Evolutionary conservation across 148 eudicot genomes (phyloP).

Genomic region (Dysphania ambrosioides): DNA sequence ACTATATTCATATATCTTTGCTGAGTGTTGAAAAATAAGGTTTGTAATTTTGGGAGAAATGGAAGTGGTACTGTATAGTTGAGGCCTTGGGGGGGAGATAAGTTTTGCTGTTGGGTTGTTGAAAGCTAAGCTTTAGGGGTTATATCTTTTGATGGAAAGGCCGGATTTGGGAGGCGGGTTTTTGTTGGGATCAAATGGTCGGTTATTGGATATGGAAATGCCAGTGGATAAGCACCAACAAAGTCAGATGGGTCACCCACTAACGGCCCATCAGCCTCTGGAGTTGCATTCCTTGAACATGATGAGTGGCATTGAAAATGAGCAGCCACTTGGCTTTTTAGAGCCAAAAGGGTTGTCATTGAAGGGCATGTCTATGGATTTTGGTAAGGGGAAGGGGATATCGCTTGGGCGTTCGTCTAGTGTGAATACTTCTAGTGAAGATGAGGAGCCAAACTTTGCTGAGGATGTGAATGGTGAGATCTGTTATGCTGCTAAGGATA

Average conservation of each 20-base stretch:
- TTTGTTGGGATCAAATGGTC: constrained; percentile 39
- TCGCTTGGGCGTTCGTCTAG: constrained; percentile 26
- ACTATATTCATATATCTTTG: not conserved
- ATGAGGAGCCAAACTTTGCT: constrained; percentile 40
- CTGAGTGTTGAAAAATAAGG: constrained; percentile 7
- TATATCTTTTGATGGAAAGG: constrained; percentile 30
- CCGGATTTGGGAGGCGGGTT: constrained; percentile 33
- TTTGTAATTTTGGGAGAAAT: constrained; percentile 17
- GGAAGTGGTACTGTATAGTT: not conserved
- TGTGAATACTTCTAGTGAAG: constrained; percentile 40
- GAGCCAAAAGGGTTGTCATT: constrained; percentile 36
- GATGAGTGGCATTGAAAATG: constrained; percentile 35
- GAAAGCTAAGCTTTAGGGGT: constrained; percentile 7
- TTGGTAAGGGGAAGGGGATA: constrained; percentile 46
- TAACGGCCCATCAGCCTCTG: constrained; percentile 25
- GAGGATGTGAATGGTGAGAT: constrained; percentile 42
- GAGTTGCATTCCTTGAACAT: constrained; percentile 30
- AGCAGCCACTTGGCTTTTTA: constrained; percentile 31
- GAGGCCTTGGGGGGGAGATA: constrained; percentile 3
- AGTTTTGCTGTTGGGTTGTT: not conserved
- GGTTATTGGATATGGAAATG: constrained; percentile 37
- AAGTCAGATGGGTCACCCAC: constrained; percentile 30
- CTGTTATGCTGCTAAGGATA: constrained; percentile 21
- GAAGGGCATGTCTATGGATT: constrained; percentile 34
- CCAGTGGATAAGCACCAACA: constrained; percentile 30